Conservation (phyloP, 768 basidiomycete genomes). For the Trametes sanguinea region DNA sequence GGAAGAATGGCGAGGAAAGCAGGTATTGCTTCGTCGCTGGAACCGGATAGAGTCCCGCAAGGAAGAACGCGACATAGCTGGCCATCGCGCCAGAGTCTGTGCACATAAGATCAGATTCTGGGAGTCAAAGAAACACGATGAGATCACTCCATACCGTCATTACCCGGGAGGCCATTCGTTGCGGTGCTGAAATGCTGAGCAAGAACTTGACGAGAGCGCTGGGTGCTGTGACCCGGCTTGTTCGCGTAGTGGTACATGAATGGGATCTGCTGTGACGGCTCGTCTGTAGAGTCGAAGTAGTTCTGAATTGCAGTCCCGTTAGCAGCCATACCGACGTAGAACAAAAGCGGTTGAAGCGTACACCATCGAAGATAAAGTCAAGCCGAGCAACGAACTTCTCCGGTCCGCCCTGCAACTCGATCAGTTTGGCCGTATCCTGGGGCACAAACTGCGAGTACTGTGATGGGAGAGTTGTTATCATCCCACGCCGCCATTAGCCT, state of each 20-base stretch:
- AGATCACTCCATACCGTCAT: slow-evolving; percentile 49
- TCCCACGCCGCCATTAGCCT: background rate
- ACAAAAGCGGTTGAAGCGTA: slow-evolving; percentile 18
- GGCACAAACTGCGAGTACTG: slow-evolving; percentile 68
- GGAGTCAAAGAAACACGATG: background rate
- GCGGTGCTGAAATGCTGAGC: slow-evolving; percentile 58
- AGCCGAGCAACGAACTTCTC: slow-evolving; percentile 55
- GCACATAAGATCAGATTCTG: background rate
- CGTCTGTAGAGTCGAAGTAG: slow-evolving; percentile 65
- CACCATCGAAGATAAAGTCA: slow-evolving; percentile 59
- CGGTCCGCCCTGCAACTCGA: slow-evolving; percentile 60
- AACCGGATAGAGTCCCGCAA: slow-evolving; percentile 62
- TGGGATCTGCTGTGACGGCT: slow-evolving; percentile 68
- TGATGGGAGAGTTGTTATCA: background rate
- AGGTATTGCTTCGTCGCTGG: slow-evolving; percentile 62
- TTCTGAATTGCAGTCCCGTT: slow-evolving; percentile 33
- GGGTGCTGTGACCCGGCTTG: slow-evolving; percentile 58
- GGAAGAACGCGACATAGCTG: slow-evolving; percentile 58
- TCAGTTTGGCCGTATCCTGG: slow-evolving; percentile 63
- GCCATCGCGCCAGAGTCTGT: slow-evolving; percentile 57
- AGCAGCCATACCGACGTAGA: background rate
- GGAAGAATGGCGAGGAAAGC: slow-evolving; percentile 64
- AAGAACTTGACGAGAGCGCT: slow-evolving; percentile 56
- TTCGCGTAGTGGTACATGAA: slow-evolving; percentile 74
- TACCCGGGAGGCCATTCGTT: slow-evolving; percentile 58